These are phyloP conservation scores for Pulicaria dysenterica DNA, from an alignment of 129 eudicot genomes.

Conservation along the genomic window DNA sequence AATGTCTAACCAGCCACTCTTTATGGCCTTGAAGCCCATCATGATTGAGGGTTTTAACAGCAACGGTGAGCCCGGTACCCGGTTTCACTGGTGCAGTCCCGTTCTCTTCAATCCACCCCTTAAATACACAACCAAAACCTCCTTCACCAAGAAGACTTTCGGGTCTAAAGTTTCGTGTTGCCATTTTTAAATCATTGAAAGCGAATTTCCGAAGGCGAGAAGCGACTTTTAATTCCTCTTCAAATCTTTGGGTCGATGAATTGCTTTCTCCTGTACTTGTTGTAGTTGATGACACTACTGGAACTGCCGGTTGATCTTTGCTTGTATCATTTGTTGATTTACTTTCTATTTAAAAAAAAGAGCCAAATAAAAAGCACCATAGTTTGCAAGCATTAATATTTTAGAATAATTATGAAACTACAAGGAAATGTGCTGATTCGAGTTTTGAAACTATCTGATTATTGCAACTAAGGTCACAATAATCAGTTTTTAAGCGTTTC, in stretches of 20 bases:
- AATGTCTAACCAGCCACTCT: constrained; percentile 86
- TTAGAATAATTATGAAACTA: background rate
- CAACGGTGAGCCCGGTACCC: constrained; percentile 97
- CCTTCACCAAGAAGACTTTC: constrained; percentile 96
- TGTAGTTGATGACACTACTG: constrained; percentile 61
- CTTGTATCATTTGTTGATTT: constrained; percentile 62
- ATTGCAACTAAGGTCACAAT: background rate
- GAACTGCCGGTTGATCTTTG: constrained; percentile 63
- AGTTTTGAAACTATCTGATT: background rate
- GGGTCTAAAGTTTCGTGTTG: constrained; percentile 90
- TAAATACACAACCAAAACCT: constrained; percentile 90
- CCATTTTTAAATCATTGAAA: constrained; percentile 84
- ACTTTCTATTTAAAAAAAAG: constrained; percentile 41
- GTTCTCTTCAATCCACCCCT: constrained; percentile 97
- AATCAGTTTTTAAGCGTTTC: too few relatives aligned
- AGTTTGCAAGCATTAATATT: background rate
- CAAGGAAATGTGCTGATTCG: too few relatives aligned
- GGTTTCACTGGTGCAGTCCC: constrained; percentile 98
- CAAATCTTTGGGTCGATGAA: constrained; percentile 72
- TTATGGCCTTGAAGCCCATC: constrained; percentile 99
- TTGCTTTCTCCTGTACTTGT: constrained; percentile 84
- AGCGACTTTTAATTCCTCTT: constrained; percentile 82
- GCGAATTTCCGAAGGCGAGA: constrained; percentile 88
- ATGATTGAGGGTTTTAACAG: constrained; percentile 92
- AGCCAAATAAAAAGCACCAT: constrained; percentile 6